Evolutionary conservation across 2,329 filamentous ascomycete genomes (phyloP).

Genomic region (Metarhizium humberi): DNA sequence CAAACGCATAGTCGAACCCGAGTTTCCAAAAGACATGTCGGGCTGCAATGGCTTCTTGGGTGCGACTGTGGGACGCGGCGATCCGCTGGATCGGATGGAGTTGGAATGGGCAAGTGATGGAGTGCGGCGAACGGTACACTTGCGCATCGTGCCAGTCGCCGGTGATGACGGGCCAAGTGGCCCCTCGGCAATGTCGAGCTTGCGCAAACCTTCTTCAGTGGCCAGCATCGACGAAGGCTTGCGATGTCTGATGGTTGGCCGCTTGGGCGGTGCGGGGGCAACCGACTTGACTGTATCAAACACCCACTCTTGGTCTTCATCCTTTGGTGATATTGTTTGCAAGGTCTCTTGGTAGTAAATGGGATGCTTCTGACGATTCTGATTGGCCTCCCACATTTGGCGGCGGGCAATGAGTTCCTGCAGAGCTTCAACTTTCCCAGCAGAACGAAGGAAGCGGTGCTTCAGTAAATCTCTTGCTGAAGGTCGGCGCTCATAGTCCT

Average conservation of each 20-base stretch:
- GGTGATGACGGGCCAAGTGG: conserved; percentile 49
- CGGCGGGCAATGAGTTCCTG: conserved; percentile 80
- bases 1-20: conserved; percentile 80
- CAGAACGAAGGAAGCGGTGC: conserved; percentile 79
- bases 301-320: conserved; percentile 80
- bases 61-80: conserved; percentile 32
- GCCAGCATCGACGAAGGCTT: conserved; percentile 48
- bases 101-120: conserved; percentile 31
- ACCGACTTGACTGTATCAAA: conserved; percentile 87
- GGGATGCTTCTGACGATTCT: conserved; percentile 57
- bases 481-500: conserved; percentile 77
- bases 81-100: conserved; percentile 27
- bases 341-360: conserved; percentile 94
- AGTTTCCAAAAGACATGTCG: conserved; percentile 90
- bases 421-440: conserved; percentile 79
- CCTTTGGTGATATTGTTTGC: conserved; percentile 55
- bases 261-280: conserved; percentile 35
- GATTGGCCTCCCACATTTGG: conserved; percentile 71
- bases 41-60: conserved; percentile 73
- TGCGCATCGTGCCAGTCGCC: conserved; percentile 45
- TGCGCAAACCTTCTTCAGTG: conserved; percentile 51
- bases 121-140: conserved; percentile 44
- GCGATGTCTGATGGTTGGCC: conserved; percentile 39
- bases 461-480: conserved; percentile 79
- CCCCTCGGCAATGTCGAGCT: conserved; percentile 51